These are phyloP conservation scores for Boletus eberwhitei DNA, from an alignment of 768 basidiomycete species.

Conservation along the genomic window DNA sequence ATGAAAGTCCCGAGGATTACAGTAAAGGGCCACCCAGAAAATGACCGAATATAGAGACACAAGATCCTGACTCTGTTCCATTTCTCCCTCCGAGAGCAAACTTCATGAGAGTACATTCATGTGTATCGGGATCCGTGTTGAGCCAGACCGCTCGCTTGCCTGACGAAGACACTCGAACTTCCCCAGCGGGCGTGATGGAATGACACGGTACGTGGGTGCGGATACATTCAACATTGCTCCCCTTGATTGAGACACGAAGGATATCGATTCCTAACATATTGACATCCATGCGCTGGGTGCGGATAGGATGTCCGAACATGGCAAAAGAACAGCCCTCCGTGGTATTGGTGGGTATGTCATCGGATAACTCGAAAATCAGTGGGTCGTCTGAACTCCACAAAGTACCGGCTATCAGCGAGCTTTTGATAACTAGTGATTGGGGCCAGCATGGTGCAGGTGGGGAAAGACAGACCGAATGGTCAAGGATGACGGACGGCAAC, in stretches of 20 bases:
- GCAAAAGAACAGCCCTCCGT: conserved; percentile 9
- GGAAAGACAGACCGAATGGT: background rate
- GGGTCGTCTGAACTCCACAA: conserved; percentile 12
- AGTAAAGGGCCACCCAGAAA: conserved; percentile 53
- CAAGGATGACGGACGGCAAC: conserved; percentile 14
- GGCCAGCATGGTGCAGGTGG: conserved; percentile 15
- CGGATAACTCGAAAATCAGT: conserved; percentile 11
- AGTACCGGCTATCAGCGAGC: conserved; percentile 9
- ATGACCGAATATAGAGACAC: conserved; percentile 35
- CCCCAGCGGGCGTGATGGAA: conserved; percentile 10
- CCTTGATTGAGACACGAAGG: conserved; percentile 14
- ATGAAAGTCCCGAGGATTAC: conserved; percentile 41
- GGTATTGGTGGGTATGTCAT: conserved; percentile 6
- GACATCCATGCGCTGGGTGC: background rate
- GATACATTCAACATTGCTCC: background rate
- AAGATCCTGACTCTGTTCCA: conserved; percentile 4
- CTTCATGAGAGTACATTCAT: conserved; percentile 49
- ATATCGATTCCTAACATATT: background rate
- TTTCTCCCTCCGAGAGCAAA: conserved; percentile 34
- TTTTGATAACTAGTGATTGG: background rate
- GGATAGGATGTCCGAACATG: conserved; percentile 10
- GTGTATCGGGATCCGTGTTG: conserved; percentile 13
- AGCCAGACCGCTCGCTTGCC: conserved; percentile 23
- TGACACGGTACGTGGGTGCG: conserved; percentile 5
- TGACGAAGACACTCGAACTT: conserved; percentile 15